These are phyloP conservation scores for Albizia julibrissin DNA, from an alignment of 306 rosid genomes.

Conservation along the genomic window DNA sequence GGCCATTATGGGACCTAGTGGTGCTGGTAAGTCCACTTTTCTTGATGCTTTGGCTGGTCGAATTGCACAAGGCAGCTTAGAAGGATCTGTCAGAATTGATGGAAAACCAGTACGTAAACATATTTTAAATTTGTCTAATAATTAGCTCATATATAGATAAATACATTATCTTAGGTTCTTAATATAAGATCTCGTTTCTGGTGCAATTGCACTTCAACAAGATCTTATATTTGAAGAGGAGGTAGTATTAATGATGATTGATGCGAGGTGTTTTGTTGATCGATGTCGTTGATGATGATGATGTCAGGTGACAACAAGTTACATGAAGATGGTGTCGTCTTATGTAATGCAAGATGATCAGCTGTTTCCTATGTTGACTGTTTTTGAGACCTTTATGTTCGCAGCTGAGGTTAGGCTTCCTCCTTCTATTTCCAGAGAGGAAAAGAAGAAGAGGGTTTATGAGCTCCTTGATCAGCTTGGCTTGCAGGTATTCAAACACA, in stretches of 20 bases:
- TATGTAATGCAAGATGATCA: slow-evolving; percentile 97
- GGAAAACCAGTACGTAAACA: slow-evolving; percentile 54
- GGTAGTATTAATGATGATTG: background rate
- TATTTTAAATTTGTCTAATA: background rate
- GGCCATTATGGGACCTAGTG: slow-evolving; percentile 98
- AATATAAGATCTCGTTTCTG: too few species aligned
- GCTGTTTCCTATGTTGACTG: slow-evolving; percentile 85
- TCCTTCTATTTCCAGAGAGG: slow-evolving; percentile 67
- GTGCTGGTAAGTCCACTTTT: slow-evolving; percentile 95
- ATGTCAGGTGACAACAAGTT: slow-evolving; percentile 74
- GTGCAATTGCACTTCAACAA: too few species aligned
- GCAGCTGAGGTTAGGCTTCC: slow-evolving; percentile 93
- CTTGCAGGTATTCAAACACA: slow-evolving; percentile 55
- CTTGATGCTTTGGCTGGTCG: slow-evolving; percentile 89
- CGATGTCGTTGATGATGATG: background rate
- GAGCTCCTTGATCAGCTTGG: slow-evolving; percentile 80
- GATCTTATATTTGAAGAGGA: background rate
- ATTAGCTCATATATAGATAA: background rate
- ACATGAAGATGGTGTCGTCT: slow-evolving; percentile 89
- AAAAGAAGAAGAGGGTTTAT: slow-evolving; percentile 73
- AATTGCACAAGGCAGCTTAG: slow-evolving; percentile 81
- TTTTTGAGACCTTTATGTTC: slow-evolving; percentile 88
- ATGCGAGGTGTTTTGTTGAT: background rate
- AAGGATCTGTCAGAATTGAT: slow-evolving; percentile 80
- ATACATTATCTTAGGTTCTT: too few species aligned